Evolutionary conservation across 2,329 filamentous ascomycete species (phyloP), one percentile per base, ranked within the genome.

Genomic region (Xylariales sp.): DNA sequence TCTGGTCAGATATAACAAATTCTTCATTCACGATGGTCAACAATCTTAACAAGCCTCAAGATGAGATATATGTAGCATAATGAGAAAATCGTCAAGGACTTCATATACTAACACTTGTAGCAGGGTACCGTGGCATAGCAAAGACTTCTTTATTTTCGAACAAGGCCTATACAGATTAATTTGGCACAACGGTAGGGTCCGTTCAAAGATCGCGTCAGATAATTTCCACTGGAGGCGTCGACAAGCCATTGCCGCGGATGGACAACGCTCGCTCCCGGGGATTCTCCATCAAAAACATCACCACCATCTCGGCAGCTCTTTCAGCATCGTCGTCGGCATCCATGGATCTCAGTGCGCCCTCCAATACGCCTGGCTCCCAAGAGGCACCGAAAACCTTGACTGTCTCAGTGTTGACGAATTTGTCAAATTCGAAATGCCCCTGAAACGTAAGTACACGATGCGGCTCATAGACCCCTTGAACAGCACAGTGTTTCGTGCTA

Each of bases 381-480:
- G n/a, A 34, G 4, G 31, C 22, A 9, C 39, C 39, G 20, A 41
- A 43, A n/a, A 44, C 38, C 21, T 41, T 45, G 20, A 45, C 14
- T 2, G 38, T 58, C 48, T 65, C 58, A 1, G 49, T 45, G 24
- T 61, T 64, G 0, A 65, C 46, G 29, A 63, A 63, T 1, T 48
- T 27, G 43, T 65, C 57, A 45, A 66, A 67, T 38, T 66, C 64
- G 16, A 62, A 63, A 45, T 65, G 62, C 0, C 63, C 63, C 28
- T 65, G 61, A 10, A 57, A 56, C 0, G 61, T 67, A 10, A 67
- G 48, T 0, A 66, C 49, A 4, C 60, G 47, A 2, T 57, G 56
- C 11, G 52, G 44, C 34, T 62, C 46, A 44, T 63, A 64, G 2
- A 65, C 39, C 0, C 63, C 64, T 38, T 66, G 61, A 5, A 62